Percentiles rank a stretch among this genome's conserved stretches.
These are phyloP conservation scores for Starmerella potacharoeniae DNA, from an alignment of 805 yeast species.

Conservation along the genomic window DNA sequence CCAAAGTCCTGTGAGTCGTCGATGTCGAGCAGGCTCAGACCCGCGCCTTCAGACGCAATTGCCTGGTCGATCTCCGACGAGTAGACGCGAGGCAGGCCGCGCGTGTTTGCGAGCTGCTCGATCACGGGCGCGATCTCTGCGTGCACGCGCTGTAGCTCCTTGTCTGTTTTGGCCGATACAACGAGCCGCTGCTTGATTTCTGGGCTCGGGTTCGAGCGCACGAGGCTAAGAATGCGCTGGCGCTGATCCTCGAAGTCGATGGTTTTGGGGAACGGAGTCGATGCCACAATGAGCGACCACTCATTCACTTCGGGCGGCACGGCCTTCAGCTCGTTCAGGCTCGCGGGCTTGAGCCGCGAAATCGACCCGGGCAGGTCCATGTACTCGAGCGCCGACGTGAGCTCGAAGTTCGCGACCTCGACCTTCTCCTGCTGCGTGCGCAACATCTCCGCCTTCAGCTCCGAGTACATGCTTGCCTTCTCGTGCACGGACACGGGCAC, in stretches of 20 bases:
- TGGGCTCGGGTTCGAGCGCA: constrained; percentile 12
- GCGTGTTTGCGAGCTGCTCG: constrained; percentile 39
- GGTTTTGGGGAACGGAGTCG: not conserved
- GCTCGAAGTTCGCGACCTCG: constrained; percentile 70
- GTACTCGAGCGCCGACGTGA: constrained; percentile 67
- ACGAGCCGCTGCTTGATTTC: constrained; percentile 30
- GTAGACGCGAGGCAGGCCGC: constrained; percentile 19
- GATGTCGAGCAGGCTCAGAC: constrained; percentile 10
- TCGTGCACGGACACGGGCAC: constrained; percentile 84
- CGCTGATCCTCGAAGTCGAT: constrained; percentile 24
- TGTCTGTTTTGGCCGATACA: constrained; percentile 37
- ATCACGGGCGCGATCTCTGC: constrained; percentile 35
- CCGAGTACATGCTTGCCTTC: constrained; percentile 75
- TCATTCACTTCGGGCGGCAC: constrained; percentile 34
- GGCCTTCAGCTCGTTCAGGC: not conserved
- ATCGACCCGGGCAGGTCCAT: constrained; percentile 49
- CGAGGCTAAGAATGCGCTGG: constrained; percentile 24
- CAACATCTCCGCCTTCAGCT: constrained; percentile 67
- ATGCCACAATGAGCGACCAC: constrained; percentile 28
- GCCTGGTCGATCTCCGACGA: not conserved
- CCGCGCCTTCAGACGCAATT: not conserved
- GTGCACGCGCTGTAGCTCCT: constrained; percentile 45
- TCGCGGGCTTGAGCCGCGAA: constrained; percentile 21
- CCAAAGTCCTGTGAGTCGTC: constrained; percentile 8
- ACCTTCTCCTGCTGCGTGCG: constrained; percentile 63